Evolutionary conservation across 1,284 basidiomycete genomes (phyloP), one percentile per base, ranked within the genome.

Genomic region (Xanthoconium separans): DNA sequence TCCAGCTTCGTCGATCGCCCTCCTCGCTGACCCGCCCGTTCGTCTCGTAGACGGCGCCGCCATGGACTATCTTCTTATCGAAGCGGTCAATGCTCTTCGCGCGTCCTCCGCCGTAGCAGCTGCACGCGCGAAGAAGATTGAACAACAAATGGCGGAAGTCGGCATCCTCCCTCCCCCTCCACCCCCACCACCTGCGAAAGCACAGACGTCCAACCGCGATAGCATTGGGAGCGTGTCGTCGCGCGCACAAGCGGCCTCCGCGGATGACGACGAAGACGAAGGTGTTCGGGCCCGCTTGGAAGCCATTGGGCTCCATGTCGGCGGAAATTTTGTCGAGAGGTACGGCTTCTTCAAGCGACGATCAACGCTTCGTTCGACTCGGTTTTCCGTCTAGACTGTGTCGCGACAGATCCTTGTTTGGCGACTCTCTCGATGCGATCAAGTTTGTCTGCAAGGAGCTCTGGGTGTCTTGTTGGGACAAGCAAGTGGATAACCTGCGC

Each of bases 381-480:
- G 12, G 29, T 36, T 4, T 2, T 20, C 4, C 6, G 4, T 41
- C 2, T 64, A 94, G 91, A 56, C 70, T 96, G 55, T 88, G 85
- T 63, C 81, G 87, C 30, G 87, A 93, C 55, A 78, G 87, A 57
- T 76, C 85, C 31, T 78, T 91, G 43, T 90, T 96, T 60, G 72
- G 82, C 0, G 89, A 95, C 61, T 91, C 93, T 2, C 78, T 98
- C 10, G 95, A 98, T 62, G 86, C 85, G 15, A 87, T 98, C 74
- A 98, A 98, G 71, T 97, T 97, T 66, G 81, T 98, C 57, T 98
- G 95, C 77, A 98, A 98, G 69, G 95, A 98, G 58, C 75, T 97
- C n/a, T 95, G 93, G 93, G 78, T 80, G 0, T 80, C 85, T 4
- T 86, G 85, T 53, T 95, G 89, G 89, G 89, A 93, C 54, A 95